A percentile compares a stretch with the other conserved stretches of the same genome.
phyloP scores from a whole-genome alignment of 345 rosid species.

The Citrus australasica region DNA sequence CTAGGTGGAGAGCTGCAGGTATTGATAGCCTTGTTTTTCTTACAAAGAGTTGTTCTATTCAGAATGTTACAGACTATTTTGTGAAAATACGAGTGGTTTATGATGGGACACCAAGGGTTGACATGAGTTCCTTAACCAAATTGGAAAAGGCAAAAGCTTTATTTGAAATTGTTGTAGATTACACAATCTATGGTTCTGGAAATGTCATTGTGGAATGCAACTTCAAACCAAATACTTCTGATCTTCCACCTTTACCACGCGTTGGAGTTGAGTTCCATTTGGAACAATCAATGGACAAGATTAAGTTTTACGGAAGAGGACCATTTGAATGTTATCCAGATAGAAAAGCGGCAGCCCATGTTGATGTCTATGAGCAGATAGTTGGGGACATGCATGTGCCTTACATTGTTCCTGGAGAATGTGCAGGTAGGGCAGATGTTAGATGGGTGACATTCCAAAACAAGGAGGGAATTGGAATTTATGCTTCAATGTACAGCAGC shows the following conservation, averaged over 20 bases:
- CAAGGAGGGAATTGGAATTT: slow-evolving; percentile 72
- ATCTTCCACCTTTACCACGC: slow-evolving; percentile 86
- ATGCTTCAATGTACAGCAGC: slow-evolving; percentile 67
- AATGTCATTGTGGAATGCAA: slow-evolving; percentile 64
- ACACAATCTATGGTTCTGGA: slow-evolving; percentile 68
- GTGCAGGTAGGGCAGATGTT: slow-evolving; percentile 88
- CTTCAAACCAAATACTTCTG: slow-evolving; percentile 48
- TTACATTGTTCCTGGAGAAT: slow-evolving; percentile 90
- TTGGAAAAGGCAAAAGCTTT: slow-evolving; percentile 36
- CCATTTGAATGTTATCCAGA: slow-evolving; percentile 98
- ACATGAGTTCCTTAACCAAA: slow-evolving; percentile 19
- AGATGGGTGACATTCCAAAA: slow-evolving; percentile 83
- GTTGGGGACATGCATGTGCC: slow-evolving; percentile 90
- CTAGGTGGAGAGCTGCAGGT: slow-evolving; percentile 78
- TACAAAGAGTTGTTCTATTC: slow-evolving; percentile 61
- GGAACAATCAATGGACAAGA: slow-evolving; percentile 62
- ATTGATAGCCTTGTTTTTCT: slow-evolving; percentile 48
- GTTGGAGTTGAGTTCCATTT: slow-evolving; percentile 79
- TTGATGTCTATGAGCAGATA: slow-evolving; percentile 57
- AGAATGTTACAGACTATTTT: slow-evolving; percentile 32
- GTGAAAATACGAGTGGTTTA: slow-evolving; percentile 55
- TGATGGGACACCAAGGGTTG: slow-evolving; percentile 33
- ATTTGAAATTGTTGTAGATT: slow-evolving; percentile 53
- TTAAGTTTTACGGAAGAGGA: slow-evolving; percentile 89
- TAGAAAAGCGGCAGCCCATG: slow-evolving; percentile 91